Evolutionary conservation across 257 asterid genomes (phyloP).

Genomic region (Cynanchum wilfordii): DNA sequence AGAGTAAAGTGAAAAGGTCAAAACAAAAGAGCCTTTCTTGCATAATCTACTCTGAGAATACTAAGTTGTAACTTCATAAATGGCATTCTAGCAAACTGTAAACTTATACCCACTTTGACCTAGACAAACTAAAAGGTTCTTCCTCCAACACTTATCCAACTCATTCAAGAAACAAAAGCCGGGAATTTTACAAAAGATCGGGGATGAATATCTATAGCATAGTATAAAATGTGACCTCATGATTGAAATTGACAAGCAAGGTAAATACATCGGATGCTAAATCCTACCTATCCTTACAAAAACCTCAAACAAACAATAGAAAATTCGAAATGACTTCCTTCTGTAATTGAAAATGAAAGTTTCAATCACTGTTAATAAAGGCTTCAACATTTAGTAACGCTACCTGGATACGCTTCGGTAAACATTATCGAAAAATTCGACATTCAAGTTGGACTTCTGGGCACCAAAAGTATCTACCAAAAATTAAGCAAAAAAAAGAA

Average conservation of each 20-base stretch:
- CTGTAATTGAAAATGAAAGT: slow-evolving; percentile 1
- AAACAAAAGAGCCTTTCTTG: background rate
- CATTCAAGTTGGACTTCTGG: slow-evolving; percentile 49
- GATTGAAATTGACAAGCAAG: background rate
- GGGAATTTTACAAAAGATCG: background rate
- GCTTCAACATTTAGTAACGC: background rate
- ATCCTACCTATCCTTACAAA: background rate
- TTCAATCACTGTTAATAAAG: background rate
- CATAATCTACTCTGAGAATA: background rate
- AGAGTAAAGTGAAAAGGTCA: background rate
- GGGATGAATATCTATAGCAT: background rate
- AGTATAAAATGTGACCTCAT: background rate
- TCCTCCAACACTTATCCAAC: background rate
- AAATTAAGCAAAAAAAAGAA: background rate
- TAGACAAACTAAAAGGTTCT: background rate
- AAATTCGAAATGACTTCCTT: slow-evolving; percentile 6
- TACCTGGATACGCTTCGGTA: slow-evolving; percentile 74
- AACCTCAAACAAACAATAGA: background rate
- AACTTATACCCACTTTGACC: background rate
- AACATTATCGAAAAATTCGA: slow-evolving; percentile 59
- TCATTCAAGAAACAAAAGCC: background rate
- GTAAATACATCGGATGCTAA: background rate
- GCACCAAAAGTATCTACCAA: slow-evolving; percentile 52
- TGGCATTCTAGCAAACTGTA: background rate
- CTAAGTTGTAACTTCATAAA: background rate